Percentiles rank a stretch among this genome's conserved stretches.
These are phyloP conservation scores for Fusarium falciforme DNA, from an alignment of 2,329 filamentous ascomycete species.

Conservation along the genomic window DNA sequence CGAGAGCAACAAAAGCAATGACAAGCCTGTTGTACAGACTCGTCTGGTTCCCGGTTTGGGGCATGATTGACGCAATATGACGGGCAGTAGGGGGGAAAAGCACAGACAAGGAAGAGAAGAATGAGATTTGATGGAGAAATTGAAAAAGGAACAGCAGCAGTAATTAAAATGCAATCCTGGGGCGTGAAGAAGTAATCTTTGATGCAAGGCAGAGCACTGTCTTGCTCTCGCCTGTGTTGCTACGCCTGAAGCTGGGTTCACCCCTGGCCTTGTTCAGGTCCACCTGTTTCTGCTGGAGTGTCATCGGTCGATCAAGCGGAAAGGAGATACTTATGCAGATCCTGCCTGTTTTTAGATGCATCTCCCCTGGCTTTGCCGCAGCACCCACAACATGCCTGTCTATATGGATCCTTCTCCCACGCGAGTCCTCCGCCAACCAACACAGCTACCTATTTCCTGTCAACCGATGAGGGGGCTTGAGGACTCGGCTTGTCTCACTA, in stretches of 20 bases:
- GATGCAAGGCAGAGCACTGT: neutral
- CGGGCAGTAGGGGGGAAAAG: neutral
- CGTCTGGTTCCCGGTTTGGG: slow-evolving; percentile 35
- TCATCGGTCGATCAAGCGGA: neutral
- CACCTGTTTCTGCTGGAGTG: neutral
- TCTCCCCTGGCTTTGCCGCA: neutral
- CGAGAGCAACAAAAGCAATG: slow-evolving; percentile 50
- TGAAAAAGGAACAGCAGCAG: neutral
- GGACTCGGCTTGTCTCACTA: neutral
- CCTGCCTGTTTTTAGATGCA: neutral
- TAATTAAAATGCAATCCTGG: neutral
- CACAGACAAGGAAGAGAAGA: neutral
- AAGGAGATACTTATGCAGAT: neutral
- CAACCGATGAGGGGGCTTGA: neutral
- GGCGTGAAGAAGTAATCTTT: neutral
- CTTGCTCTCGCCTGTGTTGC: neutral
- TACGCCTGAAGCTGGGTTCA: neutral
- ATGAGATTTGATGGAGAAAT: neutral
- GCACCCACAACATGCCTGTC: neutral
- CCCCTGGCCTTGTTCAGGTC: neutral
- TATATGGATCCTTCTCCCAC: neutral
- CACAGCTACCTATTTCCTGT: neutral
- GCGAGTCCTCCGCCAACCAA: neutral
- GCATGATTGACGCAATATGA: slow-evolving; percentile 2
- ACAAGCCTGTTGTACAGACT: slow-evolving; percentile 50